These are phyloP conservation scores for Phytopythium boreale DNA, from an alignment of 352 stramenopile genomes.

Conservation along the genomic window DNA sequence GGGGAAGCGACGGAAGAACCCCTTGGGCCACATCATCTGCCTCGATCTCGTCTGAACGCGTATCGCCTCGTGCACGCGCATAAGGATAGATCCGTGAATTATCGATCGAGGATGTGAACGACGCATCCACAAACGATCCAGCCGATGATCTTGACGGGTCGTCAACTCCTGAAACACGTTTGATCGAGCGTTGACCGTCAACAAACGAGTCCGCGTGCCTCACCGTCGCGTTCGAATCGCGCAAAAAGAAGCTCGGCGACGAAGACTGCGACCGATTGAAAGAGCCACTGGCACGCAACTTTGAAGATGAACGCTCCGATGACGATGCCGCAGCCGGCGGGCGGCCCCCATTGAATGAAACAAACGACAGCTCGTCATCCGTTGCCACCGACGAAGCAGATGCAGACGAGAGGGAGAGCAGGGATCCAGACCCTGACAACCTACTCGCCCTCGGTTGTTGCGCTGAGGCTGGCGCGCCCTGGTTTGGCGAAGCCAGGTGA, in stretches of 20 bases:
- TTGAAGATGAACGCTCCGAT: neutral
- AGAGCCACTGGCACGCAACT: neutral
- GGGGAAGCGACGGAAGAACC: conserved; percentile 12
- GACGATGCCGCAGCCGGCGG: neutral
- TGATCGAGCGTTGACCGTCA: neutral
- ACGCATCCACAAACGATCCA: conserved; percentile 5
- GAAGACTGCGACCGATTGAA: neutral
- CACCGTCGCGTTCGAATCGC: neutral
- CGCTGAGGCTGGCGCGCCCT: neutral
- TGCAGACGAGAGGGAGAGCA: conserved; percentile 13
- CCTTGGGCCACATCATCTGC: conserved; percentile 20
- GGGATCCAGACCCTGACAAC: conserved; percentile 10
- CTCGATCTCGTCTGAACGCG: conserved; percentile 26
- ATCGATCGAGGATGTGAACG: neutral
- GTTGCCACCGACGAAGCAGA: conserved; percentile 16
- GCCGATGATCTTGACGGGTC: neutral
- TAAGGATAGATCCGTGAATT: neutral
- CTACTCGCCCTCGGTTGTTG: conserved; percentile 2
- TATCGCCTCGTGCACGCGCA: conserved; percentile 2
- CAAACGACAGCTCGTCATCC: conserved; percentile 24
- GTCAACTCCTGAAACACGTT: neutral
- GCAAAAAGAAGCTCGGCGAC: neutral
- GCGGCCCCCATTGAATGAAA: conserved; percentile 19
- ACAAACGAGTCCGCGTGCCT: neutral
- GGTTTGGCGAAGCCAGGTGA: conserved; percentile 4